A percentile compares a stretch with the other conserved stretches of the same genome.
Conservation (phyloP, 75 land plant genomes). For the Ceratopteris richardii region DNA sequence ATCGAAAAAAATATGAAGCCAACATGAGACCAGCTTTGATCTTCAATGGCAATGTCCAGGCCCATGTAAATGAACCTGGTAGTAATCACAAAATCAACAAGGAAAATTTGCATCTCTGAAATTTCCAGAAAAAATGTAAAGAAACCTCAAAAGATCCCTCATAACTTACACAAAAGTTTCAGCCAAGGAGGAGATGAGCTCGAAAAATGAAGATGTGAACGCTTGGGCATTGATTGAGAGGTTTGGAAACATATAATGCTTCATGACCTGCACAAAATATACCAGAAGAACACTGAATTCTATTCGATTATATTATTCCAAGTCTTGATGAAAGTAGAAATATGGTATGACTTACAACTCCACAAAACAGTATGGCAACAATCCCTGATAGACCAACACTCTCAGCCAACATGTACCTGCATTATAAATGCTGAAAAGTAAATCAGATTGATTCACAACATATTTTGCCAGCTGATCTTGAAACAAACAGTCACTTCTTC, state of each 20-base stretch:
- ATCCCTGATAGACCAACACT: conserved; percentile 96
- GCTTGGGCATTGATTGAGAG: conserved; percentile 84
- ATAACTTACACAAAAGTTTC: conserved; percentile 88
- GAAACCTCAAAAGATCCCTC: too few species aligned
- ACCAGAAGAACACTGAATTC: too few species aligned
- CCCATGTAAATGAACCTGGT: conserved; percentile 99
- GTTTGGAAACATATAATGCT: conserved; percentile 82
- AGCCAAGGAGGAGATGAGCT: conserved; percentile 90
- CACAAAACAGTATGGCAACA: conserved; percentile 95
- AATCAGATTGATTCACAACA: too few species aligned
- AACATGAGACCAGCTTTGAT: conserved; percentile 98
- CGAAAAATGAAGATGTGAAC: conserved; percentile 80
- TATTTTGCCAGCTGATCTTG: too few species aligned
- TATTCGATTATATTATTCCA: too few species aligned
- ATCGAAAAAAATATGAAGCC: conserved; percentile 98
- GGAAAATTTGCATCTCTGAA: too few species aligned
- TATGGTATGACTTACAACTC: conserved; percentile 61
- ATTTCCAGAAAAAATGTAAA: too few species aligned
- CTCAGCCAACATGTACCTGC: conserved; percentile 96
- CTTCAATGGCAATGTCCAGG: conserved; percentile 91
- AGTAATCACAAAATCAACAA: not conserved
- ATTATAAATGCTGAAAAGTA: too few species aligned
- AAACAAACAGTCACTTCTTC: too few species aligned
- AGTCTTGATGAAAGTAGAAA: not conserved
- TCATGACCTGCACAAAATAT: conserved; percentile 70